phyloP scores from a whole-genome alignment of 306 rosid genomes.

The Rubus idaeus region DNA sequence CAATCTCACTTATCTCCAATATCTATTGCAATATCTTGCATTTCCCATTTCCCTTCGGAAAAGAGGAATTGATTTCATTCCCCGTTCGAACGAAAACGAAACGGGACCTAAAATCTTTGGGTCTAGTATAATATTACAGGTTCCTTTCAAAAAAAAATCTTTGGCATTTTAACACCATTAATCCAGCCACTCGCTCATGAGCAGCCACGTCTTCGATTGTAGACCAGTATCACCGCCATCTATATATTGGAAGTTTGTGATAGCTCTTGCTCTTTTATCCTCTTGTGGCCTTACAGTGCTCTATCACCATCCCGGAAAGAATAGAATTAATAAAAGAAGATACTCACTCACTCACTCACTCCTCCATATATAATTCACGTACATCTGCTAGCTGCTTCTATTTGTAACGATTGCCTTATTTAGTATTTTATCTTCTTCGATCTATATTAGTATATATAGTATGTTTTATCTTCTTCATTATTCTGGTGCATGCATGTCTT shows the following conservation, averaged over 20 bases:
- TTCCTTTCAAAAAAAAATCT: not conserved
- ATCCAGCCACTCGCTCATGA: not conserved
- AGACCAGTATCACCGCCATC: not conserved
- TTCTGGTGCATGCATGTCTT: not conserved
- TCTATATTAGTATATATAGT: no score
- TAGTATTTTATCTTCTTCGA: no score
- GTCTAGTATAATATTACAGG: no score
- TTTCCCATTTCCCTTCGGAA: no score
- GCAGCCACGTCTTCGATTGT: not conserved
- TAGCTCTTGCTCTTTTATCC: not conserved
- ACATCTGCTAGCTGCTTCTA: not conserved
- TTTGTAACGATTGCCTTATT: not conserved
- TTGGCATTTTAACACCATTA: not conserved
- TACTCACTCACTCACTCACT: no score
- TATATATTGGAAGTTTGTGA: not conserved
- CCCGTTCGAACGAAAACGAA: no score
- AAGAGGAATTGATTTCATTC: no score
- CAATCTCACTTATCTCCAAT: no score
- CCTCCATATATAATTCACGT: not conserved
- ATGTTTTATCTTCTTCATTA: not conserved
- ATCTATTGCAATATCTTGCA: no score
- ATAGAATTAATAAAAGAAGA: no score
- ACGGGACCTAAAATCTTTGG: no score
- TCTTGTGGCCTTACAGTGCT: not conserved
- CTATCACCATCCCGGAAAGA: not conserved